phyloP scores from a whole-genome alignment of 495 filamentous ascomycete species.

The Xylaria acuta region DNA sequence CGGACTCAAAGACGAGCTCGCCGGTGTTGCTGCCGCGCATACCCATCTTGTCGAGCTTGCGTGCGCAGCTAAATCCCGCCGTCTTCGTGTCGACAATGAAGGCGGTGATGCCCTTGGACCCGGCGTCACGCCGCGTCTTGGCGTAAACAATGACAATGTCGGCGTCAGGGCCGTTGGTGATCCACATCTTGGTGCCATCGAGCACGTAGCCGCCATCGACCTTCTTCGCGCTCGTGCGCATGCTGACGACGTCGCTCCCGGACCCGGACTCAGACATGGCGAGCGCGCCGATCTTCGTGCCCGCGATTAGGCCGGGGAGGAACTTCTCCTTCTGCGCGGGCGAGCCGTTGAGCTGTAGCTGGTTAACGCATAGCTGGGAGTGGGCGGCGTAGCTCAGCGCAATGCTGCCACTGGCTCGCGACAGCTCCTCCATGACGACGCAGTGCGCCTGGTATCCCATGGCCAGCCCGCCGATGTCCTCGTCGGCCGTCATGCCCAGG shows the following conservation, averaged over 20 bases:
- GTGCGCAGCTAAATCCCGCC: conserved; percentile 81
- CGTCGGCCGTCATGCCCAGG: conserved; percentile 91
- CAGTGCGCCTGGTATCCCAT: conserved; percentile 99
- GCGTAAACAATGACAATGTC: conserved; percentile 91
- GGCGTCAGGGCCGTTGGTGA: conserved; percentile 96
- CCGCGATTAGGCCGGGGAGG: conserved; percentile 82
- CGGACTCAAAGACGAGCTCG: conserved; percentile 89
- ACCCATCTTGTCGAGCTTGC: conserved; percentile 96
- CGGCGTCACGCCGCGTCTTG: conserved; percentile 83
- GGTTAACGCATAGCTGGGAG: conserved; percentile 96
- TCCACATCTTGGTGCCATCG: conserved; percentile 99
- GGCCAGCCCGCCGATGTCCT: conserved; percentile 87
- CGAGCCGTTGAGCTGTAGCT: conserved; percentile 89
- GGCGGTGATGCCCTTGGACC: conserved; percentile 91
- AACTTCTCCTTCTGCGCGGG: conserved; percentile 77
- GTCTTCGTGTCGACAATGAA: conserved; percentile 81
- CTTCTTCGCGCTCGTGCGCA: conserved; percentile 82
- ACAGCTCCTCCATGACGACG: conserved; percentile 90
- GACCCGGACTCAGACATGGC: conserved; percentile 95
- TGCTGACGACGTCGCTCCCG: conserved; percentile 92
- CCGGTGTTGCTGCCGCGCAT: conserved; percentile 98
- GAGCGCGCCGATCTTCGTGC: conserved; percentile 83
- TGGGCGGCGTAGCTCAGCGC: conserved; percentile 93
- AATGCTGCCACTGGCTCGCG: conserved; percentile 74
- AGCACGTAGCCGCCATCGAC: conserved; percentile 87